Conservation (phyloP, 2,329 filamentous ascomycete genomes). For the Corinectria fuckeliana region DNA sequence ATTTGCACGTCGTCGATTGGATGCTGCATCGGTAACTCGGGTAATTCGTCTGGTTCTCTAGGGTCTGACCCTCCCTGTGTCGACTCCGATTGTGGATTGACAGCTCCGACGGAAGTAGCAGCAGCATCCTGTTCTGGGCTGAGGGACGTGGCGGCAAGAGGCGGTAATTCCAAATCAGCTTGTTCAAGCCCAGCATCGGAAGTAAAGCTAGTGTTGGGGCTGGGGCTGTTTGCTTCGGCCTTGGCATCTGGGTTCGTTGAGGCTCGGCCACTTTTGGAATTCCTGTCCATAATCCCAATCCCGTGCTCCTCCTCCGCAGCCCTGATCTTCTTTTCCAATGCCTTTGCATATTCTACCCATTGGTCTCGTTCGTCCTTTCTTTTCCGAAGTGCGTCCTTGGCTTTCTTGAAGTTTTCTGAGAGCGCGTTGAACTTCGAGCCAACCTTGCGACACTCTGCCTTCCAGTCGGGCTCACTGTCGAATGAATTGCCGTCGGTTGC, state of each 20-base stretch:
- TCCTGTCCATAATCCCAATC: conserved; percentile 40
- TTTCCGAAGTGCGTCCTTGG: conserved; percentile 48
- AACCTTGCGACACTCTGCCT: conserved; percentile 46
- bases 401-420: conserved; percentile 48
- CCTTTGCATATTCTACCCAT: conserved; percentile 55
- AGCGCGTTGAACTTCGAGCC: conserved; percentile 50
- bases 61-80: conserved; percentile 40
- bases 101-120: neutral
- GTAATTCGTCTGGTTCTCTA: conserved; percentile 31
- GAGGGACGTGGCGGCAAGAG: conserved; percentile 32
- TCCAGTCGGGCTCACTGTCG: conserved; percentile 31
- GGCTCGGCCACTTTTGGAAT: conserved; percentile 17
- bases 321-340: conserved; percentile 52
- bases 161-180: conserved; percentile 38
- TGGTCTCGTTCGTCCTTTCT: conserved; percentile 50
- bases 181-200: conserved; percentile 36
- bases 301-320: conserved; percentile 49
- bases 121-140: conserved; percentile 11
- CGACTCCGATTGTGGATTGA: conserved; percentile 35
- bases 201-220: conserved; percentile 27
- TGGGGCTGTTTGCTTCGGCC: conserved; percentile 18
- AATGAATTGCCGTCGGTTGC: conserved; percentile 4
- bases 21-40: conserved; percentile 25
- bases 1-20: conserved; percentile 34
- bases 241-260: conserved; percentile 12